Base-by-base conservation (phyloP, 202 grass and related monocot species). In the Dendrocalamus latiflorus region DNA sequence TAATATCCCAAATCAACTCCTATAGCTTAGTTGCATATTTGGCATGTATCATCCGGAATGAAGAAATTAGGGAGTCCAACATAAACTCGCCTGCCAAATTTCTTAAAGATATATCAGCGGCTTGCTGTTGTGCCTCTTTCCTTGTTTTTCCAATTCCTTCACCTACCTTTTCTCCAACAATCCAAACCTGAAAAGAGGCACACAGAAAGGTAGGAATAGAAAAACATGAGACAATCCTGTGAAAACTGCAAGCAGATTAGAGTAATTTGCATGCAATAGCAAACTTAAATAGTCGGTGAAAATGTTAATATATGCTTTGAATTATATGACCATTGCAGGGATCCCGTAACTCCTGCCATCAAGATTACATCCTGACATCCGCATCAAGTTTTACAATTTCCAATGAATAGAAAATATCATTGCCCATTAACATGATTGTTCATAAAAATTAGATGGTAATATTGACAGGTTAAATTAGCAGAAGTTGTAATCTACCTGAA, bases 111-210 rank as follows among this genome's bases (percentile, higher is more conserved):
- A 88, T 87, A 75, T 92, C 81, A 54, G 86, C 89, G 77, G 94
- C 94, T 80, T 85, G 85, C 3, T 22, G 70, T 33, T 87, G 91
- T 6, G 94, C 94, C 81, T 94, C 85, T 80, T 89, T 97, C 77
- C 94, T 97, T 59, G 91, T 92, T 94, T 74, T 92, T 75, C 94
- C 91, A 83, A 86, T 80, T 77, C 87, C 94, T 90, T 92, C 89
- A 77, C 94, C 94, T 61, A 97, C 48, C 55, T 94, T 97, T 85
- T 90, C 91, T 87, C 94, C 94, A 59, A 97, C 71, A 89, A 97
- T 79, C 91, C 94, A 92, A 89, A 97, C 88, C 94, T 94, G 80
- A 68, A 82, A 82, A 90, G 65, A 71, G 28, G 75, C 18, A 56
- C 83, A 67, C 9, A 50, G 26, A 56, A 86, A 81, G 18, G 16